A percentile compares a stretch with the other conserved stretches of the same genome.
These are phyloP conservation scores for Rhododendron mucronatum DNA, from an alignment of 148 eudicot genomes.

Conservation along the genomic window DNA sequence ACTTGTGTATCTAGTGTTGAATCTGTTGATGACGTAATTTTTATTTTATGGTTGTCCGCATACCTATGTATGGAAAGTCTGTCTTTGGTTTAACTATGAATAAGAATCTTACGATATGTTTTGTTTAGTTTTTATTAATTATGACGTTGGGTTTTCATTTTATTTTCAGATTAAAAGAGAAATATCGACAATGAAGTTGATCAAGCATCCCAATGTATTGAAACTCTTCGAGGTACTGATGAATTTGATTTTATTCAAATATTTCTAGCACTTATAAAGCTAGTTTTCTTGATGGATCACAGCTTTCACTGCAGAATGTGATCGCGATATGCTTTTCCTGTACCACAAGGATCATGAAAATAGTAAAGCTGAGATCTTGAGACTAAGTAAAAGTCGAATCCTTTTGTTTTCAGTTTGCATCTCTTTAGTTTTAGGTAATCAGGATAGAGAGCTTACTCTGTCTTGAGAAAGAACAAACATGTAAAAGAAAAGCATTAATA, in stretches of 20 bases:
- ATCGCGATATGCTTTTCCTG: neutral
- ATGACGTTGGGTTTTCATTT: neutral
- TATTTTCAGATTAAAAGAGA: conserved; percentile 69
- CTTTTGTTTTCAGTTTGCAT: neutral
- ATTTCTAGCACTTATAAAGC: neutral
- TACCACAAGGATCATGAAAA: neutral
- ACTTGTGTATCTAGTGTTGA: neutral
- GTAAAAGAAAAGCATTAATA: neutral
- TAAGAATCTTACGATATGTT: neutral
- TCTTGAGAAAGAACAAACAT: neutral
- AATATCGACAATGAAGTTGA: conserved; percentile 78
- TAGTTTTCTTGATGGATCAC: neutral
- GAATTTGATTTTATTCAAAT: neutral
- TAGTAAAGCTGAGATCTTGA: neutral
- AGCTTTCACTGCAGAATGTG: neutral
- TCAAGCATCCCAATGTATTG: conserved; percentile 83
- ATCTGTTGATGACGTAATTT: neutral
- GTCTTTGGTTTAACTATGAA: neutral
- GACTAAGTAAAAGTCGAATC: neutral
- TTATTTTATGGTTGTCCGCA: neutral
- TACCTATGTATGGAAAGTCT: neutral
- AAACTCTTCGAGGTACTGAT: conserved; percentile 58
- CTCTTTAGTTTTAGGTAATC: neutral
- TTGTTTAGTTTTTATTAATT: neutral
- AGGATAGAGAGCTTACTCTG: neutral